Conservation (phyloP, 345 rosid genomes). For the Salix exigua region DNA sequence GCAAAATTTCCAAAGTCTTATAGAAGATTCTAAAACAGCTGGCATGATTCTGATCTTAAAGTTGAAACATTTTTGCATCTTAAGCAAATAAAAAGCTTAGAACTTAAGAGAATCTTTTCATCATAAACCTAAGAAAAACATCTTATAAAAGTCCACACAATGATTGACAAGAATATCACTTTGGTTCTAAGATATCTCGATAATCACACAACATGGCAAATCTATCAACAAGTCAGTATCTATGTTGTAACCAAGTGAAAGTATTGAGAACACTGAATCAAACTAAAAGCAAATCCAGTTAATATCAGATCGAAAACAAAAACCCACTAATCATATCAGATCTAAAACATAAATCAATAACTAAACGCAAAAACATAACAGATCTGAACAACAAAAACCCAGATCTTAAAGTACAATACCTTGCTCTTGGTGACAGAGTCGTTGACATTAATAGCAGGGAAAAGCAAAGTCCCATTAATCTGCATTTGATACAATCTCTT, state of each 20-base stretch:
- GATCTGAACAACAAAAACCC: background rate
- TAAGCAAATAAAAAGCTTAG: background rate
- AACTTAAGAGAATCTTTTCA: background rate
- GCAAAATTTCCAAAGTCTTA: background rate
- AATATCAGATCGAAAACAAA: background rate
- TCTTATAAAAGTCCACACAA: background rate
- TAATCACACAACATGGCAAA: too few species aligned
- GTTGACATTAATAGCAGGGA: constrained; percentile 87
- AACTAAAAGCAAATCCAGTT: background rate
- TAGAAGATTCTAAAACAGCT: too few species aligned
- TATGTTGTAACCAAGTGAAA: background rate
- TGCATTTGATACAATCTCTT: constrained; percentile 94
- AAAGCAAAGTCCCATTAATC: constrained; percentile 60
- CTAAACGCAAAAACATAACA: background rate
- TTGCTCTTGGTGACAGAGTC: constrained; percentile 99
- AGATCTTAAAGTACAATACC: constrained; percentile 34
- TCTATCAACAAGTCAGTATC: too few species aligned
- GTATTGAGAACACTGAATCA: background rate
- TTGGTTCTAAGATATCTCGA: too few species aligned
- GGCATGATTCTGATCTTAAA: too few species aligned
- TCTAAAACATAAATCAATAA: background rate
- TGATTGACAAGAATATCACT: too few species aligned
- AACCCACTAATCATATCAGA: background rate
- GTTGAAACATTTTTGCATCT: background rate
- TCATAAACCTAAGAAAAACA: background rate